A percentile compares a stretch with the other conserved stretches of the same genome.
Evolutionary conservation across 805 yeast genomes (phyloP).

Genomic region (Kurtzmaniella cleridarum): DNA sequence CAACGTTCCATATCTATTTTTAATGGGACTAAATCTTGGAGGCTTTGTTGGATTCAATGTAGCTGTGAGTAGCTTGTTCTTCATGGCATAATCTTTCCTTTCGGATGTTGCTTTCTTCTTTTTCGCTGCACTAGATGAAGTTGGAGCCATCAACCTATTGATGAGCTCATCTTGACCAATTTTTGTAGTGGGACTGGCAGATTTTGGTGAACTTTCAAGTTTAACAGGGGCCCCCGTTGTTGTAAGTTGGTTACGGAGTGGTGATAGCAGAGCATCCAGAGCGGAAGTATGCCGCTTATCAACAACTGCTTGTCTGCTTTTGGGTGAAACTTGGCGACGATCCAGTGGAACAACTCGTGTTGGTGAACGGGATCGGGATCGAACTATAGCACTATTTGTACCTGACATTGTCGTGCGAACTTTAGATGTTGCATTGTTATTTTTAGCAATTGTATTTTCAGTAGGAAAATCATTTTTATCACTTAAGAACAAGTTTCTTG

Average conservation of each 20-base stretch:
- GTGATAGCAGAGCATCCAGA: too few species aligned
- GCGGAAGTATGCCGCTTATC: too few species aligned
- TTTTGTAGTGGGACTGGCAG: background rate
- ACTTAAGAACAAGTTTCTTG: slow-evolving; percentile 3
- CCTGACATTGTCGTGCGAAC: slow-evolving; percentile 1
- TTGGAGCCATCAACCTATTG: slow-evolving; percentile 23
- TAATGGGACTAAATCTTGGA: slow-evolving; percentile 16
- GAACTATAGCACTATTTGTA: background rate
- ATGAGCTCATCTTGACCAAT: slow-evolving; percentile 7
- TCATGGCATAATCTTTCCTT: slow-evolving; percentile 9
- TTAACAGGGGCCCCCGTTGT: background rate
- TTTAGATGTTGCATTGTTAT: background rate
- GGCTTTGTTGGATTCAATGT: slow-evolving; percentile 28
- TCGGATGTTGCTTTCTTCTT: slow-evolving; percentile 1
- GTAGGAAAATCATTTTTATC: background rate
- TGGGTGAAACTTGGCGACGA: background rate
- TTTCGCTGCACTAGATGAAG: slow-evolving; percentile 27
- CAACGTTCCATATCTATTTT: slow-evolving; percentile 7
- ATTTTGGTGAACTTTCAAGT: background rate
- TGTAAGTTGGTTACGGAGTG: too few species aligned
- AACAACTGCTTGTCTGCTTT: background rate
- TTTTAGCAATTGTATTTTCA: too few species aligned
- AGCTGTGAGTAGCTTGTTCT: slow-evolving; percentile 32
- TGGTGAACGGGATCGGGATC: background rate
- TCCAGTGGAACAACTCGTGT: background rate